Base-by-base conservation (phyloP, 495 filamentous ascomycete species). In the Lasiosphaeris hirsuta region DNA sequence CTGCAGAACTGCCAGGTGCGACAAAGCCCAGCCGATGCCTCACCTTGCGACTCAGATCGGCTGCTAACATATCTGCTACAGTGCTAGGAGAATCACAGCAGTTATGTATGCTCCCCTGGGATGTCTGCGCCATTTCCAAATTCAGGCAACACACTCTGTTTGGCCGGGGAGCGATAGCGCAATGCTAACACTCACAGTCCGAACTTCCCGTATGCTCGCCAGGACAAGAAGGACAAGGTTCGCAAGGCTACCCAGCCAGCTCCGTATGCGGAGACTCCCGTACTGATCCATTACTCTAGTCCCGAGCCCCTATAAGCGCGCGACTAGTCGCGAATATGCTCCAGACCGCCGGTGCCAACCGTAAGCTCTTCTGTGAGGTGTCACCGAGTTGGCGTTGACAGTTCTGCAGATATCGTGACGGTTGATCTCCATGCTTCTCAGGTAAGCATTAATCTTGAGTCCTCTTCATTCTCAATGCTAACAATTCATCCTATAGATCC, bases 321-420 rank as follows among this genome's bases (percentile, higher is more conserved):
- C 93, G 92, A 73, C 77, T 97, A 37, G 94, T 97, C 76, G 94
- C 94, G 30, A 98, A 97, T 72, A 97, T 97, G 92, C 78, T 98
- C 54, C 92, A 96, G 74, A 94, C 92, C 13, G 94, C 94, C 17
- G 94, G 94, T 51, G 89, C 86, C 66, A 91, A 90, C 68, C 89
- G 80, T 73, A 75, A 72, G 69, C 17, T 17, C 17, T 10, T 9
- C 5, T 14, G 33, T n/a, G 36, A 11, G 44, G 1, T 17, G 11
- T 0, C 9, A 10, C 11, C 1, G 84, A 38, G 78, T 85, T 67
- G 83, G 79, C n/a, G 82, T 86, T 57, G 80, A 86, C 47, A 33
- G 19, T 8, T 48, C 10, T 84, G 78, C 65, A 90, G 88, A 92
- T 69, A 87, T 92, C 58, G 92, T 94, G 57, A 94, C 90, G 18